Evolutionary conservation across 2,329 filamentous ascomycete species (phyloP), one percentile per base, ranked within the genome.

Genomic region (Helotiales sp.): DNA sequence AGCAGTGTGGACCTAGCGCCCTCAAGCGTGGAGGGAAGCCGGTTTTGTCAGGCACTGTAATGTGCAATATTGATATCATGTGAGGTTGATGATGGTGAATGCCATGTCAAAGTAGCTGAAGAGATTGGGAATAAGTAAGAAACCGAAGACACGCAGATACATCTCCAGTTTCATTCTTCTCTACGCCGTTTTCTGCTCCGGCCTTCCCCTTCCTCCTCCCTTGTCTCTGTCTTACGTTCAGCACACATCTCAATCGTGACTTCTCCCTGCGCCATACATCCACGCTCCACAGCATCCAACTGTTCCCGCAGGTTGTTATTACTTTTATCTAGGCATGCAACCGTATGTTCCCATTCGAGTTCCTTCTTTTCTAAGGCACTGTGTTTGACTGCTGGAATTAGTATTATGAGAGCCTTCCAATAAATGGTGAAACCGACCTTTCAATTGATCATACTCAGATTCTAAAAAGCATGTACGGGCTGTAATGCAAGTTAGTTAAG

Each of bases 311-410:
- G 49, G 17, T 54, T 54, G 17, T 17, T 54, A 20, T 54, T 54
- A 32, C 50, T 54, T 32, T 54, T 54, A 34, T 52, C 11, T 30
- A 30, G 26, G 26, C 24, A 52, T 52, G 26, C 13, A 52, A 52
- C 22, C 6, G 49, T 52, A 52, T 13, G 24, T 52, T 54, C 50
- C 28, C 4, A 54, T 54, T 54, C 15, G 28, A 54, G 26, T 54
- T 54, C 50, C 50, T 54, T 54, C 50, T 54, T 30, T 54, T 54
- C 28, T 54, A 54, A 34, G 50, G 28, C 52, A 55, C 30, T 55
- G 28, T 55, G 28, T 55, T 55, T 55, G 8, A 55, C 30, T 55
- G n/a, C 28, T 55, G 20, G 30, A 55, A 55, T 55, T 37, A 34
- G 6, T 55, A 34, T 55, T 32, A 55, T 55, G 30, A 34, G 52